Evolutionary conservation across 2,329 filamentous ascomycete species (phyloP).

Genomic region (Pestalotiopsis sp.): DNA sequence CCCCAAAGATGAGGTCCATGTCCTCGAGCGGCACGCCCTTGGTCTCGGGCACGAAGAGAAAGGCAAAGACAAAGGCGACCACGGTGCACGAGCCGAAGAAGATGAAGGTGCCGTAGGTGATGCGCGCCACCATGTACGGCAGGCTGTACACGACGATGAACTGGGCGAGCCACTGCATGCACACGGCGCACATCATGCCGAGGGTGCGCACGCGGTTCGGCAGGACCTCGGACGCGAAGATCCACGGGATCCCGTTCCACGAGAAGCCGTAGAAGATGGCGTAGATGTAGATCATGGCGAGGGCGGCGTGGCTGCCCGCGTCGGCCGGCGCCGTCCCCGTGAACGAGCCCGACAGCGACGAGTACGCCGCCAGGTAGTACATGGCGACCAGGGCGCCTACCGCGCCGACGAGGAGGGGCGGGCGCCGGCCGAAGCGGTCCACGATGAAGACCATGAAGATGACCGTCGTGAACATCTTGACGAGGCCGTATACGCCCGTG

Average conservation of each 20-base stretch:
- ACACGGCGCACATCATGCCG: conserved; percentile 22
- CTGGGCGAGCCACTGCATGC: conserved; percentile 27
- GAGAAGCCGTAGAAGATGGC: conserved; percentile 24
- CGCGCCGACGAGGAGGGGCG: conserved; percentile 21
- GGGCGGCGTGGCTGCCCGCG: conserved; percentile 19
- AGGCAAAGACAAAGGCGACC: conserved; percentile 39
- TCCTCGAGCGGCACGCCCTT: conserved; percentile 45
- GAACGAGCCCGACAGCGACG: conserved; percentile 17
- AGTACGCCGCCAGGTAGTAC: conserved; percentile 26
- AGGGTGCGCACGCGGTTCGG: conserved; percentile 27
- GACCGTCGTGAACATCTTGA: conserved; percentile 71
- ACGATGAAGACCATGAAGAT: conserved; percentile 43
- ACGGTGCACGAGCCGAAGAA: conserved; percentile 46
- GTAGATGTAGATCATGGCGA: conserved; percentile 23
- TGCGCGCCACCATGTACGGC: conserved; percentile 30
- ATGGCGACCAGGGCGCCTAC: conserved; percentile 20
- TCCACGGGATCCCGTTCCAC: conserved; percentile 30
- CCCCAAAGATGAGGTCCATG: conserved; percentile 41
- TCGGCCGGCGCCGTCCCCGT: conserved; percentile 9
- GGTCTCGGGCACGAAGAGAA: conserved; percentile 46
- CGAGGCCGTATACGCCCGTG: conserved; percentile 76
- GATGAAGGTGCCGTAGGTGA: conserved; percentile 45
- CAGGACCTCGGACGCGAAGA: conserved; percentile 27
- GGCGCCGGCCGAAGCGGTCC: conserved; percentile 25
- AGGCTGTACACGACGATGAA: conserved; percentile 28